These are phyloP conservation scores for Coemansia umbellata DNA, from an alignment of 192 early-diverging fungal genomes.

Conservation along the genomic window DNA sequence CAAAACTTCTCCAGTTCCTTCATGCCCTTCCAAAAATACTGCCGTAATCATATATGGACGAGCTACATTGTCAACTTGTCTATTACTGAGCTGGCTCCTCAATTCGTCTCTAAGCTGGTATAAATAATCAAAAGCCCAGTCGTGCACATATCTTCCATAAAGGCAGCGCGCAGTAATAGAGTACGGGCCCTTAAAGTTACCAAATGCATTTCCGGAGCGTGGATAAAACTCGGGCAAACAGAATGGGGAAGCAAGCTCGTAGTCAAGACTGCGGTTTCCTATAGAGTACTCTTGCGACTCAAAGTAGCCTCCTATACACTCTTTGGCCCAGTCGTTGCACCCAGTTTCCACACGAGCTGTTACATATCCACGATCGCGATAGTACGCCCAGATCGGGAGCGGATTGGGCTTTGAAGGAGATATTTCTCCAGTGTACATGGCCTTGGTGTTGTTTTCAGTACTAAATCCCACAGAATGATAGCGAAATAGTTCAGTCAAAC, in stretches of 20 bases:
- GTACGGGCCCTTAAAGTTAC: constrained; percentile 52
- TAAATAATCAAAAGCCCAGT: constrained; percentile 43
- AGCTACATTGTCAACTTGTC: background rate
- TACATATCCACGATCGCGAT: constrained; percentile 53
- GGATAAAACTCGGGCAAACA: constrained; percentile 55
- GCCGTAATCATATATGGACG: constrained; percentile 38
- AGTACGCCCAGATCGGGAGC: constrained; percentile 57
- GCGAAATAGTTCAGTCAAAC: constrained; percentile 52
- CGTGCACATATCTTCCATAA: constrained; percentile 38
- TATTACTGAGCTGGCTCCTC: background rate
- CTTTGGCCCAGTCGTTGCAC: constrained; percentile 54
- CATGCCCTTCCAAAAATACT: constrained; percentile 40
- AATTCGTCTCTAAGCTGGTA: constrained; percentile 27
- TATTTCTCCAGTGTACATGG: constrained; percentile 46
- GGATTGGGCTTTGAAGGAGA: constrained; percentile 19
- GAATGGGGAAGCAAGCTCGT: constrained; percentile 56
- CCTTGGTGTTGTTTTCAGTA: constrained; percentile 53
- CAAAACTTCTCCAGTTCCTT: constrained; percentile 44
- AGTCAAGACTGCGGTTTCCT: constrained; percentile 43
- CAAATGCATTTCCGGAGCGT: constrained; percentile 45
- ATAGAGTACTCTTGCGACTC: constrained; percentile 25
- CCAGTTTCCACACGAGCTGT: constrained; percentile 51
- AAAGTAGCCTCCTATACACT: constrained; percentile 33
- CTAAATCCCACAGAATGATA: constrained; percentile 54
- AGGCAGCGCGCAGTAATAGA: constrained; percentile 40